phyloP scores from a whole-genome alignment of 495 filamentous ascomycete species.

The Aspergillus taichungensis region DNA sequence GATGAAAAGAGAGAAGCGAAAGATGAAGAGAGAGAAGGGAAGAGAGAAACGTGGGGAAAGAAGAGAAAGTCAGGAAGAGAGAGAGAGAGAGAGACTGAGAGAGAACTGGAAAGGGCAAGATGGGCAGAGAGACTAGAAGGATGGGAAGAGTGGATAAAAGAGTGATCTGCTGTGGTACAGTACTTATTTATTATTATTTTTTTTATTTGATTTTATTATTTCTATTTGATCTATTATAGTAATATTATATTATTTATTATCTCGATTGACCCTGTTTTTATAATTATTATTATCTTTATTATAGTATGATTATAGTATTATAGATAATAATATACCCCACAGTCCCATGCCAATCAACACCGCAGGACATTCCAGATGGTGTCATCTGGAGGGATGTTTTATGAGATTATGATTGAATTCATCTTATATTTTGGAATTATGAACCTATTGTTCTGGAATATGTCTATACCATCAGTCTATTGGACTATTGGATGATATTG shows the following conservation, averaged over 20 bases:
- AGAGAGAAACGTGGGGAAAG: constrained; percentile 20
- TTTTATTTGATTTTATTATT: not conserved
- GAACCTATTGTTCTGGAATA: too few relatives aligned
- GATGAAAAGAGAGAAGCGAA: constrained; percentile 12
- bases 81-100: constrained; percentile 16
- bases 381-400: too few relatives aligned
- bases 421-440: too few relatives aligned
- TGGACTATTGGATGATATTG: too few relatives aligned
- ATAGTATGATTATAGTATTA: too few relatives aligned
- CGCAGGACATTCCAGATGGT: too few relatives aligned
- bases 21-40: constrained; percentile 16
- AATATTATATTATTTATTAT: not conserved
- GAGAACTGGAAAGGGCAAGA: constrained; percentile 12
- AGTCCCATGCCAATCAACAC: too few relatives aligned
- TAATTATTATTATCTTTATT: too few relatives aligned
- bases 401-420: too few relatives aligned
- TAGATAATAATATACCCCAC: too few relatives aligned
- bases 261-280: not conserved
- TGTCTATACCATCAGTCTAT: too few relatives aligned
- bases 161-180: constrained; percentile 38
- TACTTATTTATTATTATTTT: constrained; percentile 12
- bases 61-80: constrained; percentile 19
- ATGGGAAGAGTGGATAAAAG: constrained; percentile 33
- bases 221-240: not conserved
- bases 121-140: constrained; percentile 18